Evolutionary conservation across 192 early-diverging fungal genomes (phyloP).

Genomic region (Tieghemiomyces parasiticus): DNA sequence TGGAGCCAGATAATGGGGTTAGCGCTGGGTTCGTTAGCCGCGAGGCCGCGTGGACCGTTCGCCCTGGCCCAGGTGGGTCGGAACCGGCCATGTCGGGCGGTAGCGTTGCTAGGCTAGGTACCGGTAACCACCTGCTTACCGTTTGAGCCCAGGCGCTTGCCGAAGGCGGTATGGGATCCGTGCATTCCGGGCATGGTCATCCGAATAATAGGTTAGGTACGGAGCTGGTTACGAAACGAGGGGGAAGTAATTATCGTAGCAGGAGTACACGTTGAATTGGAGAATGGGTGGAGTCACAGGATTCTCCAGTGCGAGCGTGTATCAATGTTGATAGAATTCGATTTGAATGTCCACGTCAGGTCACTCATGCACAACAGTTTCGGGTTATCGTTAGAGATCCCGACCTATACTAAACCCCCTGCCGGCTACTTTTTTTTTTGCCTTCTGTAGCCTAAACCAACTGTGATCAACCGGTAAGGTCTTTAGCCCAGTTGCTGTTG

Average conservation of each 20-base stretch:
- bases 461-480: too few relatives aligned
- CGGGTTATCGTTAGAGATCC: too few relatives aligned
- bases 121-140: too few relatives aligned
- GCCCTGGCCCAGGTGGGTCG: too few relatives aligned
- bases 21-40: too few relatives aligned
- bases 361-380: too few relatives aligned
- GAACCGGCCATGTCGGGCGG: too few relatives aligned
- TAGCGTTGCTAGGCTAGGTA: too few relatives aligned
- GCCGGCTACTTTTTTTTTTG: background rate
- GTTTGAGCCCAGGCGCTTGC: conserved; percentile 49
- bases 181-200: background rate
- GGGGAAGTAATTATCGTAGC: background rate
- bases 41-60: too few relatives aligned
- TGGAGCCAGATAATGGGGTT: background rate
- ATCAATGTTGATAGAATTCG: background rate
- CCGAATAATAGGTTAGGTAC: background rate
- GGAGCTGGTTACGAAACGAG: background rate
- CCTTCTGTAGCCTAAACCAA: too few relatives aligned
- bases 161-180: conserved; percentile 26
- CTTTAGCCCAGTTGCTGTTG: too few relatives aligned
- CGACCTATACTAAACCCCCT: background rate
- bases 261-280: background rate
- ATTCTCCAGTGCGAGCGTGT: background rate
- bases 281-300: background rate
- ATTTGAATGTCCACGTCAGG: background rate